Conservation (phyloP, 2,329 filamentous ascomycete species). For the Blastomyces parvus region DNA sequence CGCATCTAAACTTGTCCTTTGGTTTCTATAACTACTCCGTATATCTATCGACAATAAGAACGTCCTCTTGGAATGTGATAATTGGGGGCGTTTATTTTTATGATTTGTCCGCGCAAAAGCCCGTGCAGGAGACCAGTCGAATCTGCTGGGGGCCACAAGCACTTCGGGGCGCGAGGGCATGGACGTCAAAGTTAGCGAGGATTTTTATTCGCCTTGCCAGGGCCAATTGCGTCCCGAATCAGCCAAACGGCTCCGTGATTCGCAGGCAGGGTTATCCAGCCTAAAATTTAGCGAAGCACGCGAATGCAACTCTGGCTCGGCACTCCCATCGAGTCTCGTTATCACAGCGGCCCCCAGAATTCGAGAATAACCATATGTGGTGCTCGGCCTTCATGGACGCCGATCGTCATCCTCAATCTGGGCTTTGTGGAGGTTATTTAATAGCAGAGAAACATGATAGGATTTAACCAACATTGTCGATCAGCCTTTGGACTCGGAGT, state of each 20-base stretch:
- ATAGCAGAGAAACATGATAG: neutral
- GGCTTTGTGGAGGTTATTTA: neutral
- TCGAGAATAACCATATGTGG: neutral
- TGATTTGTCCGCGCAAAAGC: neutral
- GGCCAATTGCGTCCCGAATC: conserved; percentile 11
- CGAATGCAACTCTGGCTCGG: neutral
- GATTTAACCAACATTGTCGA: neutral
- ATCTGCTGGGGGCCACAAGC: neutral
- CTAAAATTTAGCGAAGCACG: conserved; percentile 4
- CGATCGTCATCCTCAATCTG: neutral
- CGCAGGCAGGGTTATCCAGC: conserved; percentile 6
- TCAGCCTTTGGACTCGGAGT: neutral
- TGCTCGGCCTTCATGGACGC: neutral
- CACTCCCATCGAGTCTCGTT: neutral
- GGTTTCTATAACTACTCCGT: too few species aligned
- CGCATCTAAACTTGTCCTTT: neutral
- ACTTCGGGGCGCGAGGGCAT: neutral
- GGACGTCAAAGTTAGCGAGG: neutral
- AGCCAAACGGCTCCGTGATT: conserved; percentile 11
- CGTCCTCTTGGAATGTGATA: neutral
- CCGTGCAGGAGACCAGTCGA: neutral
- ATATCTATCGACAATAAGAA: neutral
- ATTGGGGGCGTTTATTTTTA: too few species aligned
- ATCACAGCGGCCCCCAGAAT: too few species aligned
- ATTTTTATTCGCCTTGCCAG: neutral